Evolutionary conservation across 305 asterid species (phyloP).

Genomic region (Vinca major): DNA sequence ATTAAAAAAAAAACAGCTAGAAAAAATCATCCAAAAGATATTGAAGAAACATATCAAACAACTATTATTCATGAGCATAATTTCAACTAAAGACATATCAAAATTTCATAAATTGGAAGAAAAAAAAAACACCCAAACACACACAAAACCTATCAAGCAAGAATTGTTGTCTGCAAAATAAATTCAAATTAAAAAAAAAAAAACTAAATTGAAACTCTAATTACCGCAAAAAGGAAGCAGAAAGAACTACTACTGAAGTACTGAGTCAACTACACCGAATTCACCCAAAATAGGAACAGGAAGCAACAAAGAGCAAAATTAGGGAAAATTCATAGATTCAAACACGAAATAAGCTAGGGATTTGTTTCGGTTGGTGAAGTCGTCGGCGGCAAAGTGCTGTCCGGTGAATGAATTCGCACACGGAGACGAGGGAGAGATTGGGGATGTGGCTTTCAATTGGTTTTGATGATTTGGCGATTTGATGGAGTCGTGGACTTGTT

Average conservation of each 20-base stretch:
- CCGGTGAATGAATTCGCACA: constrained; percentile 6
- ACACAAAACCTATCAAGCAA: constrained; percentile 1
- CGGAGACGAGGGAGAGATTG: background rate
- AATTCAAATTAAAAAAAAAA: background rate
- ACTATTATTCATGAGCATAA: background rate
- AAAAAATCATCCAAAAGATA: background rate
- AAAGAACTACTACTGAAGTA: background rate
- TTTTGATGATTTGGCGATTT: constrained; percentile 15
- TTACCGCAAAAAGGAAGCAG: constrained; percentile 10
- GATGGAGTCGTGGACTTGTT: constrained; percentile 13
- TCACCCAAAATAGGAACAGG: background rate
- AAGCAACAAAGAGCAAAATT: background rate
- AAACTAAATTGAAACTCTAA: background rate
- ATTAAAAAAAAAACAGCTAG: background rate
- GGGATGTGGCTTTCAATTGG: constrained; percentile 12
- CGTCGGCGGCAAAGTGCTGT: constrained; percentile 13
- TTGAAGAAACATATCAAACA: no score
- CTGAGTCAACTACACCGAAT: constrained; percentile 11
- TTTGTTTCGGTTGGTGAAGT: constrained; percentile 12
- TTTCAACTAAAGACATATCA: background rate
- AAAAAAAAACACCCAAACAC: no score
- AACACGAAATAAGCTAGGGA: background rate
- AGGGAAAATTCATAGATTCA: background rate
- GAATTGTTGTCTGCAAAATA: background rate
- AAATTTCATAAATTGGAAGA: no score